Base-by-base conservation (phyloP, 2,329 filamentous ascomycete genomes). In the Claviceps capensis region DNA sequence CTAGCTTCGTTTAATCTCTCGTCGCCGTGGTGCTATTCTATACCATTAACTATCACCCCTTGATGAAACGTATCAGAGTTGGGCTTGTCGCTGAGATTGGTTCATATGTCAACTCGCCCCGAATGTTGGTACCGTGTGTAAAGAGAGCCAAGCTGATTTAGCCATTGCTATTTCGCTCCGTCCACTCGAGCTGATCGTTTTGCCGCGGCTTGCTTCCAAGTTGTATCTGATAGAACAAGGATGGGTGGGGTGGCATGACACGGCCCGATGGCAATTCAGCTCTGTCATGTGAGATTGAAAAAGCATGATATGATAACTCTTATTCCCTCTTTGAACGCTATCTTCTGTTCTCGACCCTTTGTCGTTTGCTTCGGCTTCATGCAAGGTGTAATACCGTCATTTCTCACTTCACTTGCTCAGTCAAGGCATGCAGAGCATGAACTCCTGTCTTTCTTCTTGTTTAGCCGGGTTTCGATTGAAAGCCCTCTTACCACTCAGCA, bases 1-100 rank as follows among this genome's bases (percentile, higher is more conserved):
- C 63, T n/a, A 61, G 59, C 19, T 59, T 71, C 50, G 55, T 66
- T 47, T 63, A 62, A 13, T 72, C 75, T 41, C 61, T 81, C 48
- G 67, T 81, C 52, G 72, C 74, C 55, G 74, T 79, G 60, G 66
- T 71, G 49, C 72, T 82, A 63, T 81, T 78, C 63, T 83, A 81
- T 60, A 69, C 69, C 51, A 69, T 78, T 62, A 77, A 81, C 57
- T 71, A 17, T 81, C 79, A 3, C 65, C 64, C 14, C 69, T 68
- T 8, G 66, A 68, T 53, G 77, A 80, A 60, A 79, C 77, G 6
- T 64, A 83, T 11, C 70, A 81, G 60, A 80, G 76, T 63, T 83
- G 80, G 80, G 76, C 72, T 42, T 83, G 80, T 63, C 77, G 77
- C 56, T 83, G 80, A 79, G 26, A 30, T 30, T 8, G 26, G 8